A percentile compares a stretch with the other conserved stretches of the same genome.
Conservation (phyloP, 257 asterid species). For the Osmanthus fragrans region DNA sequence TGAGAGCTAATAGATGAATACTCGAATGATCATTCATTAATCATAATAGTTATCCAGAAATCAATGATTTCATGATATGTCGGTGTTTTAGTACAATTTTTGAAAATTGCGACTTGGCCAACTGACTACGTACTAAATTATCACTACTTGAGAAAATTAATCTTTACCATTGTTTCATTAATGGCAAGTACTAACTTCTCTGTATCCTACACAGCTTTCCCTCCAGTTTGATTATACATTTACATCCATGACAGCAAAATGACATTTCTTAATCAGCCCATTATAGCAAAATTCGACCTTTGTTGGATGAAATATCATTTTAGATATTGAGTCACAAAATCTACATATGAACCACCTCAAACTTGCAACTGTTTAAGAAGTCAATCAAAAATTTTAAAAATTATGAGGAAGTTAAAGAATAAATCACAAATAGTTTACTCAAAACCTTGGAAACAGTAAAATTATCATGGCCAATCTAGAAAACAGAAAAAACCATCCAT, state of each 20-base stretch:
- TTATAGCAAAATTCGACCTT: background rate
- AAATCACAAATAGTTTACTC: background rate
- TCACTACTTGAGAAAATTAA: no score
- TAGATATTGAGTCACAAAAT: background rate
- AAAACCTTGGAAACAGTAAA: background rate
- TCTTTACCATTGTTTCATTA: no score
- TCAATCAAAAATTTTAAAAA: background rate
- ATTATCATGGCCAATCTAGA: background rate
- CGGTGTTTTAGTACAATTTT: no score
- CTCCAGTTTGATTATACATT: background rate
- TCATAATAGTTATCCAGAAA: background rate
- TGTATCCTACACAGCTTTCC: no score
- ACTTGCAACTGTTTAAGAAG: background rate
- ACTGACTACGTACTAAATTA: no score
- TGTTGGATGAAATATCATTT: background rate
- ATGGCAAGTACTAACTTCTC: no score
- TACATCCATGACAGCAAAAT: background rate
- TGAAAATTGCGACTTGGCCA: no score
- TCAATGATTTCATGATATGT: background rate
- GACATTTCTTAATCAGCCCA: background rate
- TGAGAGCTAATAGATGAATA: background rate
- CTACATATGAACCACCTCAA: background rate
- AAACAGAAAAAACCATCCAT: background rate
- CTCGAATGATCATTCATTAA: background rate
- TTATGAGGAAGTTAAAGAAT: background rate